Evolutionary conservation across 1,284 basidiomycete genomes (phyloP), one percentile per base, ranked within the genome.

Genomic region (Cystobasidiaceae sp.): DNA sequence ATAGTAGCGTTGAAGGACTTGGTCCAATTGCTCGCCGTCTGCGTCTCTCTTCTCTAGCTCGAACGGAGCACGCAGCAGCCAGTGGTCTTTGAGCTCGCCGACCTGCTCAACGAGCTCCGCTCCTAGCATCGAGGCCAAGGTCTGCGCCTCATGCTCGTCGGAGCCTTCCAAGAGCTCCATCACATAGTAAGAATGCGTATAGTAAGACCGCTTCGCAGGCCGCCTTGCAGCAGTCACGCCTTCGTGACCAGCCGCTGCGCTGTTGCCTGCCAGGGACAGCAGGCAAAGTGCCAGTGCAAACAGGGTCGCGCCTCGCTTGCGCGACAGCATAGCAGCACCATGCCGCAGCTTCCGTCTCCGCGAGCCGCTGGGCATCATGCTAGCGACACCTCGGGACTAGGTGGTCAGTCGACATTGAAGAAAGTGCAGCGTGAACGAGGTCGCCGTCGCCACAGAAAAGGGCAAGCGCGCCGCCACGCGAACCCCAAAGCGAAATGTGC

Each of bases 101-200:
- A 87, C 87, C 68, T 83, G 86, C 74, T 94, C 91, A 55, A 97
- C 87, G 54, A 96, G 79, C 76, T 97, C 87, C 9, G 90, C 86
- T 23, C 86, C 86, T 7, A 97, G 82, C 25, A 32, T n/a, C 7
- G n/a, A n/a, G 28, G 64, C 58, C n/a, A 49, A 28, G 6, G 27
- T n/a, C 11, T 68, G 28, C 0, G 58, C 59, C 45, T 55, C 57
- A 5, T 32, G 25, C 39, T 46, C 44, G 27, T 41, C 49, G 25
- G 63, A 58, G 19, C 55, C 52, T 19, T 51, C 45, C 1, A 34
- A 27, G 74, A 90, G 84, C 75, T 92, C 86, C 27, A 94, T 77
- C 67, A 91, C 87, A 79, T 93, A 94, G 80, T 99, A 98, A 71
- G 88, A 82, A 77, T 97, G 89, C 7, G 88, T 86, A 70, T 82